Base-by-base conservation (phyloP, 495 filamentous ascomycete species). In the Hypoxylon fuscum region DNA sequence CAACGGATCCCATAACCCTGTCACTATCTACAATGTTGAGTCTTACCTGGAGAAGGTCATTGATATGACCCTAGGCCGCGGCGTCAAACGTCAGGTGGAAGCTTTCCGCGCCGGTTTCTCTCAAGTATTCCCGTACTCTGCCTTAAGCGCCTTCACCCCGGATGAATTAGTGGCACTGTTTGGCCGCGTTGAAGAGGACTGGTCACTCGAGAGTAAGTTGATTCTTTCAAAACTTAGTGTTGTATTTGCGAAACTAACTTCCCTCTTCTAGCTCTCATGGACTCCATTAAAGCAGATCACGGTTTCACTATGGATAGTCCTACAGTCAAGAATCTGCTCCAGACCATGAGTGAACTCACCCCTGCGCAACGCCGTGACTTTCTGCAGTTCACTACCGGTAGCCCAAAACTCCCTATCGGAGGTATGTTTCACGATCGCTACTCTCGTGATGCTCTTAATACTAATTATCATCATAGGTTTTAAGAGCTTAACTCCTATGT, bases 241-340 rank as follows among this genome's bases (percentile, higher is more conserved):
- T 1, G 14, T 41, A 21, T 0, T 14, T n/a, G n/a, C 14, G 8
- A 50, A 38, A 43, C 55, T 72, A 64, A 70, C 60, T 12, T 51
- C 41, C 25, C 60, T 76, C 53, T 63, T 54, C 5, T 68, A 96
- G 91, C 95, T 32, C 82, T 98, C 20, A 96, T 94, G 85, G 96
- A 99, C 70, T 97, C 94, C 1, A 93, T 99, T 76, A 99, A 98
- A 79, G 96, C 96, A n/a, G 96, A 99, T 69, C 96, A 99, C 72
- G 96, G 96, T 3, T 99, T 92, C 80, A 98, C 98, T 64, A 95
- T 99, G 87, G 96, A 99, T 66, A 98, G 96, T 81, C 92, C 89
- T 80, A 97, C 92, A 58, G 95, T 99, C 29, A 91, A 86, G 35
- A 98, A 99, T 67, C 70, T 99, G 61, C 84, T 99, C 2, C 93